Base-by-base conservation (phyloP, 225 moss, liverwort and hornwort genomes). In the Sphagnum tenellum region DNA sequence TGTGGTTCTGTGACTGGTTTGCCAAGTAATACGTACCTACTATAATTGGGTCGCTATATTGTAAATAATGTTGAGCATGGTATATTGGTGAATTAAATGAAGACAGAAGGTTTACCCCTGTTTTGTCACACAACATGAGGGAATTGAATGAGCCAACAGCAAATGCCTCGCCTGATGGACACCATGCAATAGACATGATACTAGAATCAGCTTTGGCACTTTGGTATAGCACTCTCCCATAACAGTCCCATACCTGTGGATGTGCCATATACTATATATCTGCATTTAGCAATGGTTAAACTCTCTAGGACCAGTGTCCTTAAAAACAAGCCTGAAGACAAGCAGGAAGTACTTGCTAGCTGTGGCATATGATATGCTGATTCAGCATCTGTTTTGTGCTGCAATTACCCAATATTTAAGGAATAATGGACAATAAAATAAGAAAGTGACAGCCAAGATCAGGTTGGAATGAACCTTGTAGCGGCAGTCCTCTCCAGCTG, bases 211-310 rank as follows among this genome's bases (percentile, higher is more conserved):
- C 47, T 81, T 55, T 86, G 5, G 72, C 61, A 62, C 96, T 93
- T 72, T 89, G 87, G 76, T 82, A 90, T 65, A 98, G 72, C 67
- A 90, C 64, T 70, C 90, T 89, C 73, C 96, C 90, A 77, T 82
- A 86, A 72, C 74, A 89, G 56, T 96, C 96, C 96, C 96, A 96
- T 53, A 96, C 88, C 92, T 96, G 74, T 61, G 3, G 29, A 52
- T 52, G 52, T 52, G 52, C 52, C 52, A 5, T 52, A 52, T 5
- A 52, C 52, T 9, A 52, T 52, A 5, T 52, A 52, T 52, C 52
- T 52, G 52, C 52, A 52, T 6, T 52, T 52, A 52, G 52, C 6
- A 29, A 29, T 29, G 29, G 29, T 29, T 29, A 29, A 29, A 29
- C 29, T 29, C 29, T 29, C 29, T 29, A 29, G 29, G 29, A 29